Evolutionary conservation across 2,329 filamentous ascomycete species (phyloP), one percentile per base, ranked within the genome.

Genomic region (Talaromyces piceae): DNA sequence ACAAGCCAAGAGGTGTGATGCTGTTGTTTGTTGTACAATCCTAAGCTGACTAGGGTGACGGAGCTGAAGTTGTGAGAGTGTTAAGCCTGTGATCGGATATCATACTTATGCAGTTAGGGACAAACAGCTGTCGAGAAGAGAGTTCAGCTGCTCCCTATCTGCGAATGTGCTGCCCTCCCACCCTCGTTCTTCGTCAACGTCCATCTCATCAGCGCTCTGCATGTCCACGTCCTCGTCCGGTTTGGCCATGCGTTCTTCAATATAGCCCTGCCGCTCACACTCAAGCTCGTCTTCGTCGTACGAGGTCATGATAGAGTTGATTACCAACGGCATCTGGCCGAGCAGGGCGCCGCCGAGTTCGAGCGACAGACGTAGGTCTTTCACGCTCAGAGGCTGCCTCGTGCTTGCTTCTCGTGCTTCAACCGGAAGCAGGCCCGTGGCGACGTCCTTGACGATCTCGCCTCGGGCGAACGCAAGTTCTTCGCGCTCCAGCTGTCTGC

Each of bases 241-340:
- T 13, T 52, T 49, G 13, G 28, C 41, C 23, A 31, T 45, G 18
- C 43, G 26, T 26, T 54, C 46, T 26, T 65, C 64, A 2, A 60
- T 27, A 6, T 63, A 64, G 50, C 65, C 67, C 53, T 67, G 64
- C 16, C 63, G 66, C 53, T 71, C 67, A 4, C 63, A 65, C 53
- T 89, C 86, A 12, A 89, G 73, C 64, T 90, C 87, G 50, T 86
- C 85, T 62, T 93, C 88, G 27, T 86, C 77, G 61, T 87, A 90
- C 5, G 79, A 79, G 55, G 83, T 80, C 60, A 84, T 73, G 43
- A 95, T 81, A 49, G 82, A 78, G 39, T 86, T 83, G 25, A 82
- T 79, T 31, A 95, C 74, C 22, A 88, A 76, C 0, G 88, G 88
- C 71, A 93, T 91, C 54, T 88, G 83, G 8, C 83, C 82, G 56